Evolutionary conservation across 2,329 filamentous ascomycete genomes (phyloP), one percentile per base, ranked within the genome.

Genomic region (Cercospora nicotianae): DNA sequence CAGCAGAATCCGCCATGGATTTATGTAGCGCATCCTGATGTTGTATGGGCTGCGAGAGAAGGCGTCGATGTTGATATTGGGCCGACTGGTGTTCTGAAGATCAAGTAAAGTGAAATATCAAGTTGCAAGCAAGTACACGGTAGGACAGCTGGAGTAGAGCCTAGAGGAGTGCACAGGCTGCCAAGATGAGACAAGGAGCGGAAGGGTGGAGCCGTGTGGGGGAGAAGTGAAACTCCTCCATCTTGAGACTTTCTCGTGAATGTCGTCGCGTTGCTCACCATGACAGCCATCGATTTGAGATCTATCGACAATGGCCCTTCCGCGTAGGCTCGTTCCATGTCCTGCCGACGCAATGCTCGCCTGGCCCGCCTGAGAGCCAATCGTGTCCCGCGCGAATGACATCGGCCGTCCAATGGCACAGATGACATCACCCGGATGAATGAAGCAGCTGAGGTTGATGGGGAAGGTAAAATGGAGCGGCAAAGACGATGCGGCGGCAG

Each of bases 1-100:
- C 60, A 64, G 30, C 20, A 64, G 42, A 67, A 64, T n/a, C 66
- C 66, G n/a, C 66, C 66, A 1, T 67, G 66, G 61, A 31, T 64
- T 3, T 67, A 67, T 39, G 20, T 67, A 5, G 61, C 66, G 6
- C 66, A 67, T 65, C 66, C 66, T 5, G 55, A 67, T 20, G 66
- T 67, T 23, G 55, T 67, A 26, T 67, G 66, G 66, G 66, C 66
- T 10, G 60, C 30, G 28, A 26, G 42, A 28, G 36, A 51, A n/a
- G 66, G 61, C 20, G 39, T 67, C 10, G 39, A 30, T 28, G 26
- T 67, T 13, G 20, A 51, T 53, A 30, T 67, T 5, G 65, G 65
- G 7, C 26, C 60, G 23, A 48, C 60, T n/a, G 60, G 61, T 18
- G 61, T 63, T 23, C 30, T 63, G 7, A 63, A 12, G 31, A 23